Percentiles rank a stretch among this genome's conserved stretches.
Conservation (phyloP, 2,329 filamentous ascomycete genomes). For the Diplodia sapinea region DNA sequence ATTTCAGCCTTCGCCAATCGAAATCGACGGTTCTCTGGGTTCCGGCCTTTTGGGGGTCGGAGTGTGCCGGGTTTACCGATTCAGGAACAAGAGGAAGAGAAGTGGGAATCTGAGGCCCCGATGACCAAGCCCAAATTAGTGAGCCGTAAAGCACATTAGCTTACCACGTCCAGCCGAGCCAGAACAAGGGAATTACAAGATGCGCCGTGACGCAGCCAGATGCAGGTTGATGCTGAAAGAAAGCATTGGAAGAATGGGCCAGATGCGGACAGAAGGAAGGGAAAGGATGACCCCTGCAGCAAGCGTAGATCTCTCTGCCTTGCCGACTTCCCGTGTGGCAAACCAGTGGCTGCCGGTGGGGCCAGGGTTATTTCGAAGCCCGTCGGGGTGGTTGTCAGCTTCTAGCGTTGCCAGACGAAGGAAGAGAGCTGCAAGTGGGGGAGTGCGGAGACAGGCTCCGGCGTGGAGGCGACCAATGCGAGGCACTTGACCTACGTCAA, state of each 20-base stretch:
- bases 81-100: not conserved
- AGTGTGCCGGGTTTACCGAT: not conserved
- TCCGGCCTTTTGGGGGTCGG: not conserved
- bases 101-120: not conserved
- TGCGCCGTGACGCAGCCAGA: not conserved
- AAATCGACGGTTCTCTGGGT: not conserved
- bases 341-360: not conserved
- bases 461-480: not conserved
- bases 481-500: not conserved
- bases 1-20: not conserved
- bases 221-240: not conserved
- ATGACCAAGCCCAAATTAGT: not conserved
- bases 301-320: not conserved
- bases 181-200: not conserved
- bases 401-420: not conserved
- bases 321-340: not conserved
- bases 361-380: not conserved
- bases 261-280: not conserved
- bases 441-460: not conserved
- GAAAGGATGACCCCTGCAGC: not conserved
- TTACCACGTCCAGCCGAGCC: not conserved
- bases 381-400: not conserved
- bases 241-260: not conserved
- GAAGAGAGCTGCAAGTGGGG: not conserved
- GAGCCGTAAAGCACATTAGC: not conserved